Evolutionary conservation across 2,329 filamentous ascomycete genomes (phyloP).

Genomic region (Xylariales sp.): DNA sequence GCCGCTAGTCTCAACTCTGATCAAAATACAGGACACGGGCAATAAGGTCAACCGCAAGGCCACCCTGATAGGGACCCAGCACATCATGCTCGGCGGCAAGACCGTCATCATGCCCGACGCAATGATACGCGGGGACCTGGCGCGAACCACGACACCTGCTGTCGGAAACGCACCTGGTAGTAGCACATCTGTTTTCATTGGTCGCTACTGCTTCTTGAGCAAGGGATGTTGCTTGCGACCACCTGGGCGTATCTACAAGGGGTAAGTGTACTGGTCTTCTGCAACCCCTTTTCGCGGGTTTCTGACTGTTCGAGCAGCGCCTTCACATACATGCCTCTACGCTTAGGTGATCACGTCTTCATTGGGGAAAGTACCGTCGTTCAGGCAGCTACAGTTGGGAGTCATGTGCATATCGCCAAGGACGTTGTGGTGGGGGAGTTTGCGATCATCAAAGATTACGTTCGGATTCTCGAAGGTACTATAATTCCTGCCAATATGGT

Average conservation of each 20-base stretch:
- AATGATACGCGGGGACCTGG: constrained; percentile 87
- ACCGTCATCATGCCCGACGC: constrained; percentile 95
- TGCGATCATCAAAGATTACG: constrained; percentile 89
- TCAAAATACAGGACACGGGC: constrained; percentile 70
- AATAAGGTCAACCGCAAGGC: constrained; percentile 96
- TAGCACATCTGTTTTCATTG: constrained; percentile 75
- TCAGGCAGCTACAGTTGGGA: constrained; percentile 78
- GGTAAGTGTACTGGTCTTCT: constrained; percentile 34
- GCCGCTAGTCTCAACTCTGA: neutral
- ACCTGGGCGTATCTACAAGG: constrained; percentile 76
- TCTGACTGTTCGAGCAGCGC: constrained; percentile 29
- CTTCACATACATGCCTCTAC: constrained; percentile 81
- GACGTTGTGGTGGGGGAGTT: constrained; percentile 78
- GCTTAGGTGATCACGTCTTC: constrained; percentile 92
- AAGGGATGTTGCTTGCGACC: constrained; percentile 75
- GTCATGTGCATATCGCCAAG: constrained; percentile 79
- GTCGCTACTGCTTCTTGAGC: constrained; percentile 85
- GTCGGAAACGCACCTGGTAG: constrained; percentile 37
- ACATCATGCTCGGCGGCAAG: constrained; percentile 95
- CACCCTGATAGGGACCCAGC: constrained; percentile 88
- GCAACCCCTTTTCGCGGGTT: neutral
- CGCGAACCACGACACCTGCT: constrained; percentile 48
- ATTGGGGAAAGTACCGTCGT: constrained; percentile 72
- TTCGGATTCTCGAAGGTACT: constrained; percentile 77
- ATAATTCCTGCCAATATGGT: constrained; percentile 87